Evolutionary conservation across 805 yeast genomes (phyloP).

Genomic region (Nakazawaea ambrosiae): DNA sequence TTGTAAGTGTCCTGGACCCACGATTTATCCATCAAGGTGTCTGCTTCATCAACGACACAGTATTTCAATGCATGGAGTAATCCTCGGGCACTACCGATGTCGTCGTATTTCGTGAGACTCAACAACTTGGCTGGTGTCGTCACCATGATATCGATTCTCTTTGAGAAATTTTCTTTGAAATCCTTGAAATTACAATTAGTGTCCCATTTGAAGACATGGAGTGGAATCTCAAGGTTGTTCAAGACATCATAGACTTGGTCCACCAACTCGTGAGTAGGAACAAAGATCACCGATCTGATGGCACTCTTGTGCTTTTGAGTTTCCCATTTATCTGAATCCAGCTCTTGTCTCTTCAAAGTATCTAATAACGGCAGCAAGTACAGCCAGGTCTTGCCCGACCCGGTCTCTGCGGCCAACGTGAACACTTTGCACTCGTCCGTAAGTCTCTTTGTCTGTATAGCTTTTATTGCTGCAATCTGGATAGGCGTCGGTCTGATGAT

Average conservation of each 20-base stretch:
- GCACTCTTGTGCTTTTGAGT: slow-evolving; percentile 29
- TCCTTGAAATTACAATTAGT: slow-evolving; percentile 47
- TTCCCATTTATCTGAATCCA: slow-evolving; percentile 25
- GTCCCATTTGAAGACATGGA: slow-evolving; percentile 56
- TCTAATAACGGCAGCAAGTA: slow-evolving; percentile 74
- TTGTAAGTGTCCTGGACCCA: slow-evolving; percentile 61
- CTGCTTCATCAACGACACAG: slow-evolving; percentile 89
- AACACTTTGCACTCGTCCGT: slow-evolving; percentile 44
- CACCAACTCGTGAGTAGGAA: slow-evolving; percentile 88
- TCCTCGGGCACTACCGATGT: slow-evolving; percentile 26
- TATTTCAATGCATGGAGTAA: slow-evolving; percentile 41
- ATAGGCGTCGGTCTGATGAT: slow-evolving; percentile 66
- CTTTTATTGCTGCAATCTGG: slow-evolving; percentile 68
- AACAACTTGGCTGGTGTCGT: slow-evolving; percentile 77
- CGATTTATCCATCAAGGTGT: slow-evolving; percentile 78
- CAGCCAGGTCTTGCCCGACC: slow-evolving; percentile 95
- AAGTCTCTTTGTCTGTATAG: slow-evolving; percentile 37
- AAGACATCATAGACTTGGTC: slow-evolving; percentile 60
- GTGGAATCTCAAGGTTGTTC: slow-evolving; percentile 21
- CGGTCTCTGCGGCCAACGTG: slow-evolving; percentile 93
- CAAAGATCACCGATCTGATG: slow-evolving; percentile 66
- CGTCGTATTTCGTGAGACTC: slow-evolving; percentile 24
- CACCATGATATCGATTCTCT: slow-evolving; percentile 68
- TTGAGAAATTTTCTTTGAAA: slow-evolving; percentile 38
- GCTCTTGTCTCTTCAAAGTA: slow-evolving; percentile 53